Percentiles rank a stretch among this genome's conserved stretches.
Conservation (phyloP, 352 stramenopile species). For the Phytophthora palmivora region DNA sequence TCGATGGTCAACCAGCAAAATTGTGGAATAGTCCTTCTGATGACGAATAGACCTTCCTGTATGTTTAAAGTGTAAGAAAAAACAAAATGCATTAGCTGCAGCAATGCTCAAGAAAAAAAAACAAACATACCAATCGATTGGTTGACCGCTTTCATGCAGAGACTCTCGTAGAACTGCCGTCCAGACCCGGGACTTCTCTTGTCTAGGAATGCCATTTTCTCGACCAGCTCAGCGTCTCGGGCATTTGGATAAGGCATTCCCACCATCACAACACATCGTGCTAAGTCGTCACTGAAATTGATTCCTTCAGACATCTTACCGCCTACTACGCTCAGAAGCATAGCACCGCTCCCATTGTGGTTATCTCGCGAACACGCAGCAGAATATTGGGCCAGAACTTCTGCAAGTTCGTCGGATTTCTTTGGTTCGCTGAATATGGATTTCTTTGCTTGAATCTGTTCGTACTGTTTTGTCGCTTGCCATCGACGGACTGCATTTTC, state of each 20-base stretch:
- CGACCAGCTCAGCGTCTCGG: slow-evolving; percentile 94
- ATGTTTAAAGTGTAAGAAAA: not conserved
- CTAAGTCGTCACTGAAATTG: slow-evolving; percentile 99
- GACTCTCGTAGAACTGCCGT: slow-evolving; percentile 96
- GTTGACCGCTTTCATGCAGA: slow-evolving; percentile 99
- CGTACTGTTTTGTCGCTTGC: slow-evolving; percentile 80
- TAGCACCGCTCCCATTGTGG: slow-evolving; percentile 55
- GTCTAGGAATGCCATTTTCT: slow-evolving; percentile 97
- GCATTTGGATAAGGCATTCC: slow-evolving; percentile 98
- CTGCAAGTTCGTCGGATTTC: slow-evolving; percentile 92
- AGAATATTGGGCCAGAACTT: slow-evolving; percentile 89
- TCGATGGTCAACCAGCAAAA: slow-evolving; percentile 96
- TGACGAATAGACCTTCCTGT: slow-evolving; percentile 96
- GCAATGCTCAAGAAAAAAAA: not conserved
- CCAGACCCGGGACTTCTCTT: slow-evolving; percentile 66
- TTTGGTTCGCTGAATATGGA: slow-evolving; percentile 95
- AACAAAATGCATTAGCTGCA: slow-evolving; percentile 17
- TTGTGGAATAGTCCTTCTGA: slow-evolving; percentile 96
- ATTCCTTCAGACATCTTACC: slow-evolving; percentile 99
- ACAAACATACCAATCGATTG: slow-evolving; percentile 95
- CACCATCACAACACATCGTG: slow-evolving; percentile 97
- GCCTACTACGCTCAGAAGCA: slow-evolving; percentile 98
- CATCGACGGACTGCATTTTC: slow-evolving; percentile 89
- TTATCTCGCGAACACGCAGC: slow-evolving; percentile 46
- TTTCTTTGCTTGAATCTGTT: slow-evolving; percentile 91